A percentile compares a stretch with the other conserved stretches of the same genome.
Conservation (phyloP, 257 asterid species). For the Solanum bulbocastanum region DNA sequence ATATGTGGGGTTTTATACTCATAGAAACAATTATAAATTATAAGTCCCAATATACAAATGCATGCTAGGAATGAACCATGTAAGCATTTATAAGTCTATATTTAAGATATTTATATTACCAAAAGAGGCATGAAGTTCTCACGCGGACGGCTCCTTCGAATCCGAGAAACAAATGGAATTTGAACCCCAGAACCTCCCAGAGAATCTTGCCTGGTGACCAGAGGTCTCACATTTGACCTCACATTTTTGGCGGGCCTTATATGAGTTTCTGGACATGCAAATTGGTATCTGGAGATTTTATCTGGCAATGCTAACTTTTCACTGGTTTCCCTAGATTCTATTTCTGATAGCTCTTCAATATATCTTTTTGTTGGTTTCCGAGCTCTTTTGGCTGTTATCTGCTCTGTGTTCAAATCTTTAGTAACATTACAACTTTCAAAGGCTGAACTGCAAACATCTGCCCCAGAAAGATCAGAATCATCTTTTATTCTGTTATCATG, state of each 20-base stretch:
- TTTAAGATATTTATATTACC: conserved; percentile 38
- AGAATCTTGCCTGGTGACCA: conserved; percentile 57
- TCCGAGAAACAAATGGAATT: conserved; percentile 78
- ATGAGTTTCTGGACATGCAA: conserved; percentile 23
- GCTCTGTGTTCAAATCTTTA: conserved; percentile 39
- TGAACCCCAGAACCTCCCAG: conserved; percentile 81
- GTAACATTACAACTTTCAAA: conserved; percentile 24
- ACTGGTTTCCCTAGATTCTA: conserved; percentile 52
- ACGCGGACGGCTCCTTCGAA: conserved; percentile 93
- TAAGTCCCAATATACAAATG: neutral
- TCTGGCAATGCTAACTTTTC: conserved; percentile 29
- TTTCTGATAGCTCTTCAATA: conserved; percentile 84
- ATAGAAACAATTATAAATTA: neutral
- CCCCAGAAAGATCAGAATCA: conserved; percentile 21
- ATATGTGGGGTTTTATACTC: neutral
- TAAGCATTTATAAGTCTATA: neutral
- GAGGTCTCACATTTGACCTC: conserved; percentile 38
- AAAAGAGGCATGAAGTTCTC: conserved; percentile 54
- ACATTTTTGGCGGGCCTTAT: conserved; percentile 29
- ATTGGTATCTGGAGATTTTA: conserved; percentile 17
- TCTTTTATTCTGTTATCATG: conserved; percentile 19
- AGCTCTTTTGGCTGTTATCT: conserved; percentile 65
- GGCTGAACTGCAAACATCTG: conserved; percentile 10
- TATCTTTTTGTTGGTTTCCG: conserved; percentile 87
- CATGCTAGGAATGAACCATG: neutral